Percentiles rank a stretch among this genome's conserved stretches.
These are phyloP conservation scores for Stemphylium vesicarium DNA, from an alignment of 2,329 filamentous ascomycete genomes.

Conservation along the genomic window DNA sequence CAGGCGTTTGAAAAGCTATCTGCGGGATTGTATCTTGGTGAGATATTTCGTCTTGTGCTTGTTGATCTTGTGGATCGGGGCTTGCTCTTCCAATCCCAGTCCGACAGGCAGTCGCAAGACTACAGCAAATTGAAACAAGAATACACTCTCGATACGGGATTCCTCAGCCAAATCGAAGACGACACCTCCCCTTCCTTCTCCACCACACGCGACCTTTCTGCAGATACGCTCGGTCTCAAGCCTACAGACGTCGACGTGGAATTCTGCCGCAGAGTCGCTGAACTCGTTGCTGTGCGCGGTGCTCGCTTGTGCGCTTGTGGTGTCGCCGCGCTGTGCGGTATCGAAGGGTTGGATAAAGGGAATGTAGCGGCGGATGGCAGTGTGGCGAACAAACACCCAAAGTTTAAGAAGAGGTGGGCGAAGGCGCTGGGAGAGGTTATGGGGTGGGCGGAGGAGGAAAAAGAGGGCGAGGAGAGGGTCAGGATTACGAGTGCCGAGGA, in stretches of 20 bases:
- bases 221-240: conserved; percentile 27
- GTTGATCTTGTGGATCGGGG: conserved; percentile 68
- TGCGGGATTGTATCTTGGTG: conserved; percentile 55
- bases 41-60: conserved; percentile 54
- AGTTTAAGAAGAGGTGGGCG: conserved; percentile 52
- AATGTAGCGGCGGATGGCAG: conserved; percentile 50
- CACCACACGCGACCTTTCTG: conserved; percentile 29
- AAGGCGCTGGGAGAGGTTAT: conserved; percentile 49
- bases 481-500: conserved; percentile 50
- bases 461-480: conserved; percentile 39
- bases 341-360: conserved; percentile 38
- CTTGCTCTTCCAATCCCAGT: conserved; percentile 73
- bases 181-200: conserved; percentile 32
- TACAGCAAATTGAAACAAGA: too few species aligned
- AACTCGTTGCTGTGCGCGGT: conserved; percentile 43
- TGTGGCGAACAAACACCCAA: conserved; percentile 52
- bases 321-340: conserved; percentile 47
- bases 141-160: conserved; percentile 86
- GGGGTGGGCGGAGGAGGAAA: conserved; percentile 38
- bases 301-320: conserved; percentile 48
- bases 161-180: conserved; percentile 86
- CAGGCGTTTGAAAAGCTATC: conserved; percentile 56
- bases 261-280: conserved; percentile 36
- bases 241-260: conserved; percentile 34
- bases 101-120: conserved; percentile 48